These are phyloP conservation scores for Climacium dendroides DNA, from an alignment of 225 moss, liverwort and hornwort species.

Conservation along the genomic window DNA sequence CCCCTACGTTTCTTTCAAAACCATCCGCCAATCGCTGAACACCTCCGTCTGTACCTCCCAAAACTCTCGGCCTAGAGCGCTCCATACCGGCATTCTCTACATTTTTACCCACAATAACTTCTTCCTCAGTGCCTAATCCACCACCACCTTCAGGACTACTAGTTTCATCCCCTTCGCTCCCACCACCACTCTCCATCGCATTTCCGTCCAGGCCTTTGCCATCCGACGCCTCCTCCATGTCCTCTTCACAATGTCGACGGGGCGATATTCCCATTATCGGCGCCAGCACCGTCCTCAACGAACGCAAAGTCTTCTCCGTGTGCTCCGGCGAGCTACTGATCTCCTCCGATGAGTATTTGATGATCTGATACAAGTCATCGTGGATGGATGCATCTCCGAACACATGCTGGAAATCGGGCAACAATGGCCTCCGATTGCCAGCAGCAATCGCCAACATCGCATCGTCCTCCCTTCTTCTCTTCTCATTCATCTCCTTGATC, in stretches of 20 bases:
- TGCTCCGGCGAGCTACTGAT: conserved; percentile 51
- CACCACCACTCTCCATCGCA: conserved; percentile 7
- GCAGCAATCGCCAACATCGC: conserved; percentile 39
- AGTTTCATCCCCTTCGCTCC: conserved; percentile 15
- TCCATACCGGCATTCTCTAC: background rate
- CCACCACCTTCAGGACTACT: conserved; percentile 5
- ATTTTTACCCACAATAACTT: background rate
- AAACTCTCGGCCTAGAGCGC: background rate
- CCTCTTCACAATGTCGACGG: conserved; percentile 15
- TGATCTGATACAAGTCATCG: conserved; percentile 64
- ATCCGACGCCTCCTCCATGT: conserved; percentile 2
- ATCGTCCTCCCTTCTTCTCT: conserved; percentile 64
- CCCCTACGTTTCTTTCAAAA: background rate
- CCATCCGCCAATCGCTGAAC: background rate
- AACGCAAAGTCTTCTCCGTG: conserved; percentile 43
- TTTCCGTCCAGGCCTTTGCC: background rate
- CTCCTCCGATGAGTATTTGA: conserved; percentile 68
- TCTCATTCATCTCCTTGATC: conserved; percentile 71
- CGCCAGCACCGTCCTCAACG: conserved; percentile 56
- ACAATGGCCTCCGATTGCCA: conserved; percentile 40
- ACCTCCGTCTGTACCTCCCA: background rate
- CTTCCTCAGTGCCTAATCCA: background rate
- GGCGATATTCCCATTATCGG: conserved; percentile 51
- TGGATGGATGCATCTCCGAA: conserved; percentile 51
- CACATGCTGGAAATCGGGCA: conserved; percentile 45